These are phyloP conservation scores for Cryptomeria japonica DNA, from an alignment of 75 land plant genomes.

Conservation along the genomic window DNA sequence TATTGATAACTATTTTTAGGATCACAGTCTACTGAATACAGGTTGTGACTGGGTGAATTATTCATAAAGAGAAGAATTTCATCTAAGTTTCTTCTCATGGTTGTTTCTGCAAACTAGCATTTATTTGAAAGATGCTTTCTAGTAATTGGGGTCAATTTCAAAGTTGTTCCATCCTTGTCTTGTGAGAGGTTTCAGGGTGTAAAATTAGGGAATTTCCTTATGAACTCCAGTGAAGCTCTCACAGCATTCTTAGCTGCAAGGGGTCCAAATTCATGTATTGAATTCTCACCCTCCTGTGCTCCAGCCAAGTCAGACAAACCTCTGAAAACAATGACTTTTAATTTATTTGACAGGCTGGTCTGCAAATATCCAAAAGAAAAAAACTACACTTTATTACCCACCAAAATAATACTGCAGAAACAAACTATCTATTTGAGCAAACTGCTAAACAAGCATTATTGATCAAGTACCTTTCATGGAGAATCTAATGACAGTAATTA, in stretches of 20 bases:
- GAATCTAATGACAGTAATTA: neutral
- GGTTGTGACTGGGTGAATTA: too few species aligned
- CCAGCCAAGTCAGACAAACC: slow-evolving; percentile 39
- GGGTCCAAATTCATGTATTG: slow-evolving; percentile 11
- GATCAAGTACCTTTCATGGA: neutral
- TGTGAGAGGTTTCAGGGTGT: neutral
- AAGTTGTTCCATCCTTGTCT: too few species aligned
- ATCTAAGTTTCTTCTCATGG: too few species aligned
- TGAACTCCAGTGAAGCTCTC: slow-evolving; percentile 2
- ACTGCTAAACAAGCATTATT: neutral
- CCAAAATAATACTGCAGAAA: neutral
- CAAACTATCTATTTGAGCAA: neutral
- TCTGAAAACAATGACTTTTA: slow-evolving; percentile 26
- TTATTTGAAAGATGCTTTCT: too few species aligned
- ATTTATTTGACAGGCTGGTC: slow-evolving; percentile 30
- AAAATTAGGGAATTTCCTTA: neutral
- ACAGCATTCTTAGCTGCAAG: slow-evolving; percentile 34
- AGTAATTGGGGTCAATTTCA: too few species aligned
- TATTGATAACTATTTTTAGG: too few species aligned
- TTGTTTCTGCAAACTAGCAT: too few species aligned
- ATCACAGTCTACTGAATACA: too few species aligned
- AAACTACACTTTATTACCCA: neutral
- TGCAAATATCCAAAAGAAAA: neutral
- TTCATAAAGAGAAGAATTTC: too few species aligned
- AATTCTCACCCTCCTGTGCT: slow-evolving; percentile 11